Evolutionary conservation across 495 filamentous ascomycete genomes (phyloP).

Genomic region (Aspergillus mulundensis): DNA sequence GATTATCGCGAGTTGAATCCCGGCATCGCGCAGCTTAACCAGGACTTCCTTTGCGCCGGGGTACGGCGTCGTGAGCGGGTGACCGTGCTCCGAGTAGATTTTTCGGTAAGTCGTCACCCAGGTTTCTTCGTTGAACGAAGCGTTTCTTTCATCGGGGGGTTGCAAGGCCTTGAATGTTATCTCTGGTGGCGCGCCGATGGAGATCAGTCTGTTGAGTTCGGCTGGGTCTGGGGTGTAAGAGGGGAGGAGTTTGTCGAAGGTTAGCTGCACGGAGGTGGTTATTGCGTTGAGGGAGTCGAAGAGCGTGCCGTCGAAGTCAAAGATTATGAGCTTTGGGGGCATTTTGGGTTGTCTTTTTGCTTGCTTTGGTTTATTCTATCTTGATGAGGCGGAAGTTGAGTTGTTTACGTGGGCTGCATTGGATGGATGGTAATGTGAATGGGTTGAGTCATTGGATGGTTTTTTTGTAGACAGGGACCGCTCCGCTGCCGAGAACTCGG

Average conservation of each 20-base stretch:
- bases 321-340: conserved; percentile 1
- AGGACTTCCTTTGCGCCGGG: conserved; percentile 21
- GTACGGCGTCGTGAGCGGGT: conserved; percentile 21
- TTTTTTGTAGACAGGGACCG: background rate
- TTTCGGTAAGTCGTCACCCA: conserved; percentile 24
- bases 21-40: conserved; percentile 1
- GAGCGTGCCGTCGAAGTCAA: conserved; percentile 19
- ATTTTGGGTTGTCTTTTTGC: no score
- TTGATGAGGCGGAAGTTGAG: no score
- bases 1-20: conserved; percentile 23
- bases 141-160: background rate
- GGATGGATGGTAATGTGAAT: background rate
- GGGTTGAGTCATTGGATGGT: background rate
- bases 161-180: conserved; percentile 1
- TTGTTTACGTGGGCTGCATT: no score
- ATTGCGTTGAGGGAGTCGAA: conserved; percentile 19
- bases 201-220: conserved; percentile 6
- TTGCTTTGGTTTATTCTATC: no score
- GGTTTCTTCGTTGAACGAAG: background rate
- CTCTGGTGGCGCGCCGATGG: conserved; percentile 1
- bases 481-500: background rate
- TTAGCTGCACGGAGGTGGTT: conserved; percentile 14
- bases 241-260: conserved; percentile 20
- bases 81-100: conserved; percentile 25
- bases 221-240: background rate